Base-by-base conservation (phyloP, 106 monocot species). In the Allium cepa region DNA sequence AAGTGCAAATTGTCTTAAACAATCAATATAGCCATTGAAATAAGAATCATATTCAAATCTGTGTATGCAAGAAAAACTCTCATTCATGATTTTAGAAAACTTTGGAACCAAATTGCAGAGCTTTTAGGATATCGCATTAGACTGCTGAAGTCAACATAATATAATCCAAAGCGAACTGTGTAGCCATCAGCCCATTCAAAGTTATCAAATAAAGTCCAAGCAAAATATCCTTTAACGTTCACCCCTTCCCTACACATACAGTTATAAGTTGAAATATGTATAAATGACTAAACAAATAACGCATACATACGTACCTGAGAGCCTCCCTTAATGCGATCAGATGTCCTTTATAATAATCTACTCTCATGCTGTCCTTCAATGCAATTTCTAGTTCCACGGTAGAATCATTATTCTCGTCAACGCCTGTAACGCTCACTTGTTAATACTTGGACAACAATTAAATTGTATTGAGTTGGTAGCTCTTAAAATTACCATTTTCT, bases 161-260 rank as follows among this genome's bases (percentile, higher is more conserved):
- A 70, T 15, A 83, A 74, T n/a, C 83, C 83, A 12, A 79, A 83
- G 27, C 83, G 67, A 7, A 83, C 53, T 3, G 72, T 76, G 58
- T 69, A 83, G 16, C 83, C 79, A 69, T 63, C 62, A 45, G 17
- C 52, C 83, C 79, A 83, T 49, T 83, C 83, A 22, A 83, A 79
- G 15, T 83, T 79, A 73, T 83, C 83, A 53, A 79, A 66, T 7
- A 83, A 15, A 17, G 83, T 79, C 83, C 83, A 83, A 36, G 83
- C 83, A 62, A 83, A 83, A 22, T 83, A 83, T 72, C 83, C 83
- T 64, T 67, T 72, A 53, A 83, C 75, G 56, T 79, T 26, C 46
- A 63, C 83, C 49, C 79, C 72, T 69, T 83, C 49, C 60, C 83
- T 79, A 63, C 13, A 63, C 13, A 10, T 15, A 79, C 14, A 11